Evolutionary conservation across 2,329 filamentous ascomycete species (phyloP), one percentile per base, ranked within the genome.

Genomic region (Alternaria panax): DNA sequence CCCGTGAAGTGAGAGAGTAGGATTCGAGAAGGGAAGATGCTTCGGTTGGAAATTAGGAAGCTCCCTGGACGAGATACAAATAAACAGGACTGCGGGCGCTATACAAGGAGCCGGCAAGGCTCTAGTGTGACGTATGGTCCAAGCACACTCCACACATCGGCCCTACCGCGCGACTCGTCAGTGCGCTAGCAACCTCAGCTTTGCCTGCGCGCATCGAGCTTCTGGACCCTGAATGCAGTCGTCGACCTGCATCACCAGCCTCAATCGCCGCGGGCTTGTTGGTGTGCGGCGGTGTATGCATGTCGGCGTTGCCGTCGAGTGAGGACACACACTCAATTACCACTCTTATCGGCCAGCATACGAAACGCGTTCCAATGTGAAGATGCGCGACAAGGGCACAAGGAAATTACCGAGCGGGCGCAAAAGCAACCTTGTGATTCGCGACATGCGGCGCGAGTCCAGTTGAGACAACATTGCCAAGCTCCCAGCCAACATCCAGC

Each of bases 71-170:
- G 46, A 45, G 51, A 57, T 50, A 60, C 60, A 65, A 62, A 64
- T 59, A 68, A 67, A 65, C 62, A 65, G 64, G 62, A 57, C 54
- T 50, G 53, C 57, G 53, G 60, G 55, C 61, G 62, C 63, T 61
- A 64, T 41, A 32, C 62, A 62, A 66, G 59, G 62, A 67, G 57
- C 52, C 38, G 28, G 48, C 55, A 54, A 54, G 43, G 11, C 32
- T 34, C 51, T 52, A 60, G 57, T 60, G 60, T 67, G 66, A 68
- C 66, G 66, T 60, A 41, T 52, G 53, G 57, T 42, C 53, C 46
- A 51, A 66, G 64, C 60, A 60, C 62, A 56, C 60, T 60, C 53
- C 57, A 48, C 42, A 38, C 58, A 54, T 65, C 64, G 66, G 64
- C 20, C 60, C 62, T 59, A 36, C 27, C 28, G 51, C 38, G 48